Evolutionary conservation across 2,329 filamentous ascomycete species (phyloP).

Genomic region (Leptographium procerum): DNA sequence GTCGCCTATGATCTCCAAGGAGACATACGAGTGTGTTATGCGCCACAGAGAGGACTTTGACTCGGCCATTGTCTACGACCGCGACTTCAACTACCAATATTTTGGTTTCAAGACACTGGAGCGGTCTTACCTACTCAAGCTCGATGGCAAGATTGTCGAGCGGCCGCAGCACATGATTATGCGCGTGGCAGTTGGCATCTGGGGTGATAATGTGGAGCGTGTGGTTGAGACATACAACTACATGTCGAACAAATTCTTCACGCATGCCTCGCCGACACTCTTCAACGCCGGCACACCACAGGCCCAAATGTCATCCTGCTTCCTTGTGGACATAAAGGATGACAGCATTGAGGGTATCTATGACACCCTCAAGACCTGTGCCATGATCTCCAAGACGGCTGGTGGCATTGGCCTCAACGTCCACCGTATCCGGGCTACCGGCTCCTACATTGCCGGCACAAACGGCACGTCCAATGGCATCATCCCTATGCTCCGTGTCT

Average conservation of each 20-base stretch:
- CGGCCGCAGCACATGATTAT: slow-evolving; percentile 99
- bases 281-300: slow-evolving; percentile 97
- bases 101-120: slow-evolving; percentile 99
- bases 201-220: slow-evolving; percentile 87
- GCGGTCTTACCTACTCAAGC: slow-evolving; percentile 90
- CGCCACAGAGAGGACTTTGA: slow-evolving; percentile 94
- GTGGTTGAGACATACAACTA: slow-evolving; percentile 97
- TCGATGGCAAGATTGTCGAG: slow-evolving; percentile 92
- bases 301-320: slow-evolving; percentile 92
- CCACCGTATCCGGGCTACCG: slow-evolving; percentile 92
- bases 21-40: slow-evolving; percentile 88
- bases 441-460: slow-evolving; percentile 95
- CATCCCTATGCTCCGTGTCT: slow-evolving; percentile 94
- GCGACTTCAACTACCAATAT: slow-evolving; percentile 99
- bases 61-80: slow-evolving; percentile 97
- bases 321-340: slow-evolving; percentile 98
- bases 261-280: slow-evolving; percentile 91
- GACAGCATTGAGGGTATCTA: slow-evolving; percentile 99
- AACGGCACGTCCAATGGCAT: slow-evolving; percentile 98
- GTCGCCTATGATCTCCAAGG: slow-evolving; percentile 90
- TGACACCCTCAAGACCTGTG: slow-evolving; percentile 96
- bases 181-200: slow-evolving; percentile 95
- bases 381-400: slow-evolving; percentile 99
- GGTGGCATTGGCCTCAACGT: slow-evolving; percentile 95
- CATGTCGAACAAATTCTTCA: slow-evolving; percentile 99